These are phyloP conservation scores for Termitomyces sp. DNA, from an alignment of 768 basidiomycete species.

Conservation along the genomic window DNA sequence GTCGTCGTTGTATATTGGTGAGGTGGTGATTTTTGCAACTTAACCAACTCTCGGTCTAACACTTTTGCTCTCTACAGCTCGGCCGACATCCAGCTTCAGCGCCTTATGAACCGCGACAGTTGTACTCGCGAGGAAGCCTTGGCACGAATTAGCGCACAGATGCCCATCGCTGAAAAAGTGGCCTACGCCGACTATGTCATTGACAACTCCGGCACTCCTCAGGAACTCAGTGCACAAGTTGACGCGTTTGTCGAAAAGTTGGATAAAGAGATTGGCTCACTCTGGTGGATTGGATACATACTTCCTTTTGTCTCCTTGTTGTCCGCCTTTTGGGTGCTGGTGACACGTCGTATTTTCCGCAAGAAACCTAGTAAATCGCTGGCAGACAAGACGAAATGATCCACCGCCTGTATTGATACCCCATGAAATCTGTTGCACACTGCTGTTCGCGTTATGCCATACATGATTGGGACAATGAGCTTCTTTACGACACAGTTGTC, in stretches of 20 bases:
- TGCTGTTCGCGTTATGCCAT: background rate
- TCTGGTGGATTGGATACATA: slow-evolving; percentile 41
- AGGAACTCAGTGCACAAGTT: slow-evolving; percentile 59
- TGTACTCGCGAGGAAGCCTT: slow-evolving; percentile 63
- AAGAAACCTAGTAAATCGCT: slow-evolving; percentile 6
- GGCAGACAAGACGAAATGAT: slow-evolving; percentile 10
- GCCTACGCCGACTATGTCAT: slow-evolving; percentile 81
- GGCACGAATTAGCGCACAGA: slow-evolving; percentile 73
- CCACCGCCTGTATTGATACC: background rate
- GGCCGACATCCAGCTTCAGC: slow-evolving; percentile 74
- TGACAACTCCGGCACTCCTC: slow-evolving; percentile 78
- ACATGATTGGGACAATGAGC: background rate
- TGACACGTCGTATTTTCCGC: slow-evolving; percentile 9
- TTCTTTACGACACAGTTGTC: background rate
- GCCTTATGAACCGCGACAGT: slow-evolving; percentile 73
- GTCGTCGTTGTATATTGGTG: slow-evolving; percentile 93
- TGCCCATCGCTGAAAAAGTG: slow-evolving; percentile 75
- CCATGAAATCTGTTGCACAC: background rate
- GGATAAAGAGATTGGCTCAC: slow-evolving; percentile 45
- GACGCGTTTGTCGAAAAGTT: slow-evolving; percentile 39
- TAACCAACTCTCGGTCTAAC: background rate
- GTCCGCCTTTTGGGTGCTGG: slow-evolving; percentile 11
- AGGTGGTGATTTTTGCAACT: slow-evolving; percentile 13
- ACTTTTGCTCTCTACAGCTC: slow-evolving; percentile 4
- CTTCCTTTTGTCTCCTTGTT: slow-evolving; percentile 15